phyloP scores from a whole-genome alignment of 2,329 filamentous ascomycete species.

The Botrytis byssoidea region DNA sequence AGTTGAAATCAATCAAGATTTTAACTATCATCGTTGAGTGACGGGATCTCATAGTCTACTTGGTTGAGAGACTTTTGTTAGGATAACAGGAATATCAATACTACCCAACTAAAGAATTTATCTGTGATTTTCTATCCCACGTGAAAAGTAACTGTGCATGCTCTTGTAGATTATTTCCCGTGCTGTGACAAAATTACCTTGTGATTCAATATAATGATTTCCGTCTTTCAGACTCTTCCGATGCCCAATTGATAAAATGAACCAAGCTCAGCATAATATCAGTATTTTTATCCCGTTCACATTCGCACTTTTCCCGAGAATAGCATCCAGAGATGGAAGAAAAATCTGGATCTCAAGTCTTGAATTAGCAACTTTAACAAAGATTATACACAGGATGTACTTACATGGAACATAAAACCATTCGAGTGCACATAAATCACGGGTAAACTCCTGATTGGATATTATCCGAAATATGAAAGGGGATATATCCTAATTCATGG shows the following conservation, averaged over 20 bases:
- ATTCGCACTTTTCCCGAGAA: neutral
- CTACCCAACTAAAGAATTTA: neutral
- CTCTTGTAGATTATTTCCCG: neutral
- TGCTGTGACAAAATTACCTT: fast-evolving
- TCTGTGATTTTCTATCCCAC: neutral
- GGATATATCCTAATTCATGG: neutral
- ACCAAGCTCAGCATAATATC: neutral
- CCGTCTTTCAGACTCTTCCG: too few relatives aligned
- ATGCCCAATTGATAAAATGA: neutral
- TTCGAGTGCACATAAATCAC: too few relatives aligned
- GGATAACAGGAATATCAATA: neutral
- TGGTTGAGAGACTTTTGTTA: too few relatives aligned
- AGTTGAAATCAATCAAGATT: neutral
- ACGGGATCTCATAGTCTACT: neutral
- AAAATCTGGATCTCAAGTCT: fast-evolving
- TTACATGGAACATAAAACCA: neutral
- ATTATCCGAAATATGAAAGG: conserved; percentile 4
- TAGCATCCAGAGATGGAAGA: neutral
- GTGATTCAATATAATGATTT: neutral
- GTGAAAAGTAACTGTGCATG: neutral
- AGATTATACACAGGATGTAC: fast-evolving
- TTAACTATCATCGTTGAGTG: neutral
- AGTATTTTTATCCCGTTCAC: fast-evolving
- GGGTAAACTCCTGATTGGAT: neutral
- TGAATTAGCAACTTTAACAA: neutral